phyloP scores from a whole-genome alignment of 176 grass and related monocot species.

The Secale cereale region DNA sequence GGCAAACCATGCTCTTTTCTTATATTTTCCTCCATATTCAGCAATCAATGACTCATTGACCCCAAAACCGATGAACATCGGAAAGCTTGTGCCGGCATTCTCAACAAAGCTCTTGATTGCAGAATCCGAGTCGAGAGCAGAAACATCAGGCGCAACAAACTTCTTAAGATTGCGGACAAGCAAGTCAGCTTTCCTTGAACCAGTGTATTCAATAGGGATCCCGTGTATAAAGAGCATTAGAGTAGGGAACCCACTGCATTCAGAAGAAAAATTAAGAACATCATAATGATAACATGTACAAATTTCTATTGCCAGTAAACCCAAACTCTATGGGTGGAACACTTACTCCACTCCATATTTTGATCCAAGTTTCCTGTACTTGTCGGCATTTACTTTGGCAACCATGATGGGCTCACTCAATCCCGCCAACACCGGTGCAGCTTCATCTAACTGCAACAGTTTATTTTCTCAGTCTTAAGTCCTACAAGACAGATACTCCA shows the following conservation, averaged over 20 bases:
- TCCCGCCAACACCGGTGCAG: slow-evolving; percentile 69
- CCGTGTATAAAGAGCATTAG: slow-evolving; percentile 91
- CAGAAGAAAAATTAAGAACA: background rate
- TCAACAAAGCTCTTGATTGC: slow-evolving; percentile 71
- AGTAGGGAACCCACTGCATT: slow-evolving; percentile 84
- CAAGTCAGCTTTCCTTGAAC: slow-evolving; percentile 82
- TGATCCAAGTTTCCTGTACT: slow-evolving; percentile 81
- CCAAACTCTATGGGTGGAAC: background rate
- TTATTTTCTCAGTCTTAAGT: slow-evolving; percentile 30
- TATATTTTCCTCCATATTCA: slow-evolving; percentile 77
- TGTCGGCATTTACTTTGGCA: slow-evolving; percentile 93
- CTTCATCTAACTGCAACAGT: slow-evolving; percentile 75
- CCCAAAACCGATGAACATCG: slow-evolving; percentile 91
- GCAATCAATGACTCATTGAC: slow-evolving; percentile 69
- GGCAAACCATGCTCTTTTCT: slow-evolving; percentile 98
- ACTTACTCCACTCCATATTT: slow-evolving; percentile 98
- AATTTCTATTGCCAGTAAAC: background rate
- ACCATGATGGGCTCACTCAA: slow-evolving; percentile 66
- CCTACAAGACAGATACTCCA: slow-evolving; percentile 17
- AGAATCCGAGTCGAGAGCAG: slow-evolving; percentile 62
- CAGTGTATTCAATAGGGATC: slow-evolving; percentile 79
- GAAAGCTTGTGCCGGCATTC: slow-evolving; percentile 66
- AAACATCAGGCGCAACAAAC: slow-evolving; percentile 85
- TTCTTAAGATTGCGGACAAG: slow-evolving; percentile 84
- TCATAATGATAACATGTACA: slow-evolving; percentile 17